These are phyloP conservation scores for Diospyros lotus DNA, from an alignment of 148 eudicot species.

Conservation along the genomic window DNA sequence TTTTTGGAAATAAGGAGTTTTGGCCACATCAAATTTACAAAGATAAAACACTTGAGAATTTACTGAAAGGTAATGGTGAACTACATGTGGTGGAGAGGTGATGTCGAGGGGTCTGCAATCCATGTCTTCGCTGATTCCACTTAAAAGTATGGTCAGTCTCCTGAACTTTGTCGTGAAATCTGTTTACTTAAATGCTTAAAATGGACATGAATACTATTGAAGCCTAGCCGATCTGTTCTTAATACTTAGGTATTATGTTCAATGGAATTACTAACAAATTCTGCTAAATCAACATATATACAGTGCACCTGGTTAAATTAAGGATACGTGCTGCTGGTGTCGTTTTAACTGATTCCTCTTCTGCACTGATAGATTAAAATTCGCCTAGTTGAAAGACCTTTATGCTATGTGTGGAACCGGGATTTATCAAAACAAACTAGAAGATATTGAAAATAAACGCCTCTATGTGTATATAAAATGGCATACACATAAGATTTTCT, in stretches of 20 bases:
- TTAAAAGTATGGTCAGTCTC: not conserved
- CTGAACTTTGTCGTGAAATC: not conserved
- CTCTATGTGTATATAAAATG: no score
- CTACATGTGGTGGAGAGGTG: slow-evolving; percentile 2
- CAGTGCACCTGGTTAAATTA: no score
- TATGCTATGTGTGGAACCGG: not conserved
- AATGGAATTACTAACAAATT: not conserved
- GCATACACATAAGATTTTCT: no score
- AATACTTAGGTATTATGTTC: not conserved
- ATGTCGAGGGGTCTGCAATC: slow-evolving; percentile 7
- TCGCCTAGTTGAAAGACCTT: not conserved
- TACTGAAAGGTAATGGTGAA: not conserved
- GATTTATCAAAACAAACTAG: no score
- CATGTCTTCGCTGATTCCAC: not conserved
- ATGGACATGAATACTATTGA: not conserved
- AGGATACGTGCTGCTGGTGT: no score
- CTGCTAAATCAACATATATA: not conserved
- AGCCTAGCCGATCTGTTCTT: not conserved
- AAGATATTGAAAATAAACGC: no score
- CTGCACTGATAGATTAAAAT: not conserved
- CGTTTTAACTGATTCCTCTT: not conserved
- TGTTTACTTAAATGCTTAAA: not conserved
- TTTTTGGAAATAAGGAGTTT: no score
- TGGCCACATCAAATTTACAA: no score
- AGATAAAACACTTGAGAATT: not conserved